Evolutionary conservation across 2,329 filamentous ascomycete species (phyloP).

Genomic region (Zasmidium citrigriseum): DNA sequence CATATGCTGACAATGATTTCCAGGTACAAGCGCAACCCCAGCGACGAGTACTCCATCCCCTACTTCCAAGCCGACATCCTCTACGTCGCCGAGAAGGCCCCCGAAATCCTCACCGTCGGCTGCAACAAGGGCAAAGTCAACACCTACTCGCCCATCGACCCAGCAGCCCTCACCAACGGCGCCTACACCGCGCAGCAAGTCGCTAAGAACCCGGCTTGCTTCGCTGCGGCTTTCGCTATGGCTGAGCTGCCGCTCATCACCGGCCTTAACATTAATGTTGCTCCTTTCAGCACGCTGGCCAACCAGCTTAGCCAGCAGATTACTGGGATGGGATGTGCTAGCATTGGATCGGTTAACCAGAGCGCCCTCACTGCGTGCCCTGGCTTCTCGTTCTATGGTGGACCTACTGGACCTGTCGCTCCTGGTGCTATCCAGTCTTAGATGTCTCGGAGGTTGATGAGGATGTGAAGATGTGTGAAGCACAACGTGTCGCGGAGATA

Average conservation of each 20-base stretch:
- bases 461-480: no score
- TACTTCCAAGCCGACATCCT: slow-evolving; percentile 29
- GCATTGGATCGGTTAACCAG: slow-evolving; percentile 29
- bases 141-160: slow-evolving; percentile 36
- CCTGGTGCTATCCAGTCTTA: slow-evolving; percentile 29
- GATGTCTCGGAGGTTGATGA: no score
- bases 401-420: slow-evolving; percentile 29
- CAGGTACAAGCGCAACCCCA: slow-evolving; percentile 31
- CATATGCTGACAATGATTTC: slow-evolving; percentile 33
- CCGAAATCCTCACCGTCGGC: slow-evolving; percentile 33
- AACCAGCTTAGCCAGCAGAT: slow-evolving; percentile 14
- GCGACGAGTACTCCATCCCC: slow-evolving; percentile 34
- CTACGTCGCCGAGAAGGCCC: slow-evolving; percentile 30
- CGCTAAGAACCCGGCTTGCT: slow-evolving; percentile 30
- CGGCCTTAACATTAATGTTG: slow-evolving; percentile 11
- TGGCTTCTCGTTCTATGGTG: slow-evolving; percentile 32
- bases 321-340: slow-evolving; percentile 20
- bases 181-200: slow-evolving; percentile 42
- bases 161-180: slow-evolving; percentile 39
- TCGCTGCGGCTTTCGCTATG: slow-evolving; percentile 25
- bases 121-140: slow-evolving; percentile 40
- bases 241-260: slow-evolving; percentile 26
- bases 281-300: slow-evolving; percentile 13
- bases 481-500: no score
- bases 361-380: slow-evolving; percentile 29